Conservation (phyloP, 78 protist species). For the Cavenderia fasciculata region DNA sequence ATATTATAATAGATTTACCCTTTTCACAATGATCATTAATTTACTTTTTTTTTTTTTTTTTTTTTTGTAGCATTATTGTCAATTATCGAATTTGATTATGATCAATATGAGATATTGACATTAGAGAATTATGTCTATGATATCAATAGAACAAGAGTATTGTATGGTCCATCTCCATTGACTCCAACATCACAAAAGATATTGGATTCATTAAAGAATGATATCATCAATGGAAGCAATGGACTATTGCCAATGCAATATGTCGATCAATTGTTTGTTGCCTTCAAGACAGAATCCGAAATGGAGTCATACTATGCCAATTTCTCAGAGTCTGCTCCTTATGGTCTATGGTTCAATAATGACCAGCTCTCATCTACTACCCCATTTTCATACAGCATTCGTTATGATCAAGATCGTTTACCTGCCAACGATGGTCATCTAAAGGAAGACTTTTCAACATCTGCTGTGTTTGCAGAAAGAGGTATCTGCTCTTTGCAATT, state of each 20-base stretch:
- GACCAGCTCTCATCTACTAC: background rate
- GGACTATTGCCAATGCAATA: background rate
- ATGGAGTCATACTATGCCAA: constrained; percentile 45
- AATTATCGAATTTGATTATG: background rate
- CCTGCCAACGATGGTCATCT: background rate
- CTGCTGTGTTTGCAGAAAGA: background rate
- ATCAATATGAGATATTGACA: background rate
- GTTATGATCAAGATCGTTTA: background rate
- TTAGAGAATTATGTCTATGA: background rate
- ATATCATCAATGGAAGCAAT: no score
- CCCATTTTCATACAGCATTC: background rate
- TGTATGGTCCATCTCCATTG: constrained; percentile 14
- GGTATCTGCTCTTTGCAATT: constrained; percentile 10
- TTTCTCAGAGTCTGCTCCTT: background rate
- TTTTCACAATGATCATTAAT: no score
- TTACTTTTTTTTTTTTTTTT: background rate
- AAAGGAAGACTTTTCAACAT: background rate
- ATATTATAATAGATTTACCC: background rate
- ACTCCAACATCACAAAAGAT: no score
- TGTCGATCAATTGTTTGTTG: background rate
- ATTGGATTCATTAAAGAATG: no score
- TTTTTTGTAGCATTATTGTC: background rate
- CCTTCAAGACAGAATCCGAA: background rate
- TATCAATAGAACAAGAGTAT: background rate
- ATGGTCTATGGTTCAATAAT: constrained; percentile 39